These are phyloP conservation scores for Dryas integrifolia DNA, from an alignment of 331 rosid species.

Conservation along the genomic window DNA sequence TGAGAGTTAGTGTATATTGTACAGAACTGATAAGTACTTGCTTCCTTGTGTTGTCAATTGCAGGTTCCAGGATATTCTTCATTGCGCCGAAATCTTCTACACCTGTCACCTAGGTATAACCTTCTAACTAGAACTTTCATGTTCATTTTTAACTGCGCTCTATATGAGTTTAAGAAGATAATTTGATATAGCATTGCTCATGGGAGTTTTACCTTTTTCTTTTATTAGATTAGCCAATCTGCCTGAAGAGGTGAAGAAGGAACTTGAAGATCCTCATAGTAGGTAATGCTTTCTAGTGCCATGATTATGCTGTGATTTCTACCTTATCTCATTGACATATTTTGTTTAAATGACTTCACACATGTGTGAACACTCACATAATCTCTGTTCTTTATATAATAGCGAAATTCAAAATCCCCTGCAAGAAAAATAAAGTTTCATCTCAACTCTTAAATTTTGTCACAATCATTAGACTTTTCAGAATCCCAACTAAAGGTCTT, in stretches of 20 bases:
- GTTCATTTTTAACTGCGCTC: constrained; percentile 10
- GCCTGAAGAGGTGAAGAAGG: constrained; percentile 68
- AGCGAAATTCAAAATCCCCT: neutral
- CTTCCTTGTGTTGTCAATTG: constrained; percentile 5
- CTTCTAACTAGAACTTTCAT: constrained; percentile 9
- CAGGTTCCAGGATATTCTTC: constrained; percentile 84
- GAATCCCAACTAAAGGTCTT: neutral
- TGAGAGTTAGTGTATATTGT: neutral
- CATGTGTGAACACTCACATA: too few species aligned
- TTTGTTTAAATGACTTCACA: too few species aligned
- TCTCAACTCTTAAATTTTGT: neutral
- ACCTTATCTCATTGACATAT: neutral
- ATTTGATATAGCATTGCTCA: constrained; percentile 11
- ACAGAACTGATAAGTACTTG: neutral
- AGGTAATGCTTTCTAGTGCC: constrained; percentile 46
- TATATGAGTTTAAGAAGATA: constrained; percentile 7
- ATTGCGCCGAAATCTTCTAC: constrained; percentile 67
- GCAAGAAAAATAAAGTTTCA: neutral
- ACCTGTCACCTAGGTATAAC: constrained; percentile 64
- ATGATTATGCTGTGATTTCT: neutral
- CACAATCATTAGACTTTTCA: neutral
- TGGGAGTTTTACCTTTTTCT: constrained; percentile 8
- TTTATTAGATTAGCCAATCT: constrained; percentile 64
- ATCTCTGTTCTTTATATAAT: neutral
- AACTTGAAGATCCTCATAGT: constrained; percentile 78